These are phyloP conservation scores for Kappamyces sp. DNA, from an alignment of 192 early-diverging fungal genomes.

Conservation along the genomic window DNA sequence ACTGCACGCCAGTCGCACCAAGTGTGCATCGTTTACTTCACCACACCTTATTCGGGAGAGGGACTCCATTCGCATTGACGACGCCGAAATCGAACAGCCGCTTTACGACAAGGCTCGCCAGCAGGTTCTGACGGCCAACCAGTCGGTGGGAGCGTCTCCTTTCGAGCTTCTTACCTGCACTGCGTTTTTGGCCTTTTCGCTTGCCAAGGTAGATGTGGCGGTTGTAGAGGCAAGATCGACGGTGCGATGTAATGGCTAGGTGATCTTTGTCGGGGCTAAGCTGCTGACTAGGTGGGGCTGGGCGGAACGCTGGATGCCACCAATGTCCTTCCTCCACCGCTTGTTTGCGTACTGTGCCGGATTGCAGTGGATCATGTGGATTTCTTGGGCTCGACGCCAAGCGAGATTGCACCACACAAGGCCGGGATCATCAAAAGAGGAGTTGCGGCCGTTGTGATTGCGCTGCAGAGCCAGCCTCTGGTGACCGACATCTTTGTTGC, in stretches of 20 bases:
- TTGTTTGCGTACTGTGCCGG: slow-evolving; percentile 54
- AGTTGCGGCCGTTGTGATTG: slow-evolving; percentile 25
- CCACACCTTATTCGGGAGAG: slow-evolving; percentile 66
- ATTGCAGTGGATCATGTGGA: slow-evolving; percentile 73
- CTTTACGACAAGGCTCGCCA: too few relatives aligned
- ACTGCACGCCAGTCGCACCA: slow-evolving; percentile 18
- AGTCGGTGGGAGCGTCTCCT: slow-evolving; percentile 40
- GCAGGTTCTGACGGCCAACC: too few relatives aligned
- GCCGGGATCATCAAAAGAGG: slow-evolving; percentile 67
- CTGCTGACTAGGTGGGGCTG: slow-evolving; percentile 65
- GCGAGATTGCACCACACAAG: slow-evolving; percentile 70
- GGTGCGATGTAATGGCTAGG: slow-evolving; percentile 36
- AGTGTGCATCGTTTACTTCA: slow-evolving; percentile 67
- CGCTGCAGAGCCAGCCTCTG: background rate
- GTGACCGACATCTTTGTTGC: background rate
- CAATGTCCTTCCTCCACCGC: slow-evolving; percentile 57
- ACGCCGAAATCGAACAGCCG: slow-evolving; percentile 26
- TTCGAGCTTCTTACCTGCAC: slow-evolving; percentile 70
- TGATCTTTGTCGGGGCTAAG: slow-evolving; percentile 41
- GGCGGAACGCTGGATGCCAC: slow-evolving; percentile 75
- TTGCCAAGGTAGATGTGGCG: slow-evolving; percentile 58
- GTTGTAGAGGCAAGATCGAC: slow-evolving; percentile 83
- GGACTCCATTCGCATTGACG: slow-evolving; percentile 63
- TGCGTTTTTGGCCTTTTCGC: slow-evolving; percentile 34
- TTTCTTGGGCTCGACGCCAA: slow-evolving; percentile 61